phyloP scores from a whole-genome alignment of 2,329 filamentous ascomycete genomes.

The Helicocarpus griseus region DNA sequence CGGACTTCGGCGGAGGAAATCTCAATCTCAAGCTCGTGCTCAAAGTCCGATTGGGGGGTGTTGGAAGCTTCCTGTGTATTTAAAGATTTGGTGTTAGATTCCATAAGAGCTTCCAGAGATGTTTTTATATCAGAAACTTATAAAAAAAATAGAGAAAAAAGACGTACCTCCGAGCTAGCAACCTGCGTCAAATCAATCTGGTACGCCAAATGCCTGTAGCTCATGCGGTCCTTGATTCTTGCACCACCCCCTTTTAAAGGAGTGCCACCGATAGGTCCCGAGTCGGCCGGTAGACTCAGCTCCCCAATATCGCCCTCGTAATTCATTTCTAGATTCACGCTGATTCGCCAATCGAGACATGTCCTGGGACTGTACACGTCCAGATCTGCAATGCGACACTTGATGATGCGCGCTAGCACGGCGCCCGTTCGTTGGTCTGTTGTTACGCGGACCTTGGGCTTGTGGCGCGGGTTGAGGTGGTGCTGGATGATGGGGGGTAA shows the following conservation, averaged over 20 bases:
- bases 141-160: background rate
- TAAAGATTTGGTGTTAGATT: background rate
- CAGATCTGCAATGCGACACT: slow-evolving; percentile 78
- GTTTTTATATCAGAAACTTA: background rate
- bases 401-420: slow-evolving; percentile 76
- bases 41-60: slow-evolving; percentile 8
- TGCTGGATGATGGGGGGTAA: slow-evolving; percentile 57
- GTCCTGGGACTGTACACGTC: slow-evolving; percentile 70
- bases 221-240: slow-evolving; percentile 80
- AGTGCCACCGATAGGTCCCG: background rate
- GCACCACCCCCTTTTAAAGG: slow-evolving; percentile 37
- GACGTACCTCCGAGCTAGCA: slow-evolving; percentile 42
- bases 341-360: slow-evolving; percentile 83
- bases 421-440: slow-evolving; percentile 62
- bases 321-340: slow-evolving; percentile 87
- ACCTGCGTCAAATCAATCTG: slow-evolving; percentile 93
- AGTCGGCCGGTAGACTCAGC: slow-evolving; percentile 35
- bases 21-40: slow-evolving; percentile 41
- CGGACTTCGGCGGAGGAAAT: slow-evolving; percentile 37
- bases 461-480: slow-evolving; percentile 49
- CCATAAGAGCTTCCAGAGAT: background rate
- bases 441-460: slow-evolving; percentile 62
- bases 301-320: slow-evolving; percentile 60
- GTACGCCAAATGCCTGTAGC: slow-evolving; percentile 79
- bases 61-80: background rate